A percentile compares a stretch with the other conserved stretches of the same genome.
These are phyloP conservation scores for Nannochloris sp. DNA, from an alignment of 139 green algal species.

Conservation along the genomic window DNA sequence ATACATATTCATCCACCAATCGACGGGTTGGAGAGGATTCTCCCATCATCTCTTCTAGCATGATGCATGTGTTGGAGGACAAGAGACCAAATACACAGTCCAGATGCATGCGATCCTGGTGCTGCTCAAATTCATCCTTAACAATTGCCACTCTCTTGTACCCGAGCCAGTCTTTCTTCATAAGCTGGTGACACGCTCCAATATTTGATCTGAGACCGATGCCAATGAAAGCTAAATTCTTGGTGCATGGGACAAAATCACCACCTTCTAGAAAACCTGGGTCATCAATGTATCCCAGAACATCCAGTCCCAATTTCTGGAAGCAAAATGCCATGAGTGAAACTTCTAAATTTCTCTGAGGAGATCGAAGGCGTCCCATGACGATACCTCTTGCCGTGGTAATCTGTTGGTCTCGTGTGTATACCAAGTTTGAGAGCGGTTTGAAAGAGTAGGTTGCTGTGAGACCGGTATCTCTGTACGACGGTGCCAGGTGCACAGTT, in stretches of 20 bases:
- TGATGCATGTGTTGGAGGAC: constrained; percentile 71
- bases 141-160: constrained; percentile 75
- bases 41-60: constrained; percentile 85
- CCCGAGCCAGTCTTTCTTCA: constrained; percentile 79
- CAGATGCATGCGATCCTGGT: constrained; percentile 94
- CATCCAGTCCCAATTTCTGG: constrained; percentile 71
- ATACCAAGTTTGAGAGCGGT: constrained; percentile 89
- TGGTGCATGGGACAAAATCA: constrained; percentile 80
- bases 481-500: constrained; percentile 60
- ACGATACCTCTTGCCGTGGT: constrained; percentile 83
- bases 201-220: constrained; percentile 86
- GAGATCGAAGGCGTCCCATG: constrained; percentile 71
- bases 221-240: constrained; percentile 67
- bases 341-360: constrained; percentile 76
- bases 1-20: constrained; percentile 42
- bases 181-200: constrained; percentile 76
- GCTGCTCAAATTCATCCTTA: constrained; percentile 79
- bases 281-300: constrained; percentile 62
- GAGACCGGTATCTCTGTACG: constrained; percentile 50
- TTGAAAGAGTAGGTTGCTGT: constrained; percentile 80
- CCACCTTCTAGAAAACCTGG: constrained; percentile 86
- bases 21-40: constrained; percentile 50
- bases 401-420: constrained; percentile 90
- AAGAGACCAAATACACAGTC: constrained; percentile 90
- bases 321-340: constrained; percentile 85